These are phyloP conservation scores for Lentinula sp. DNA, from an alignment of 768 basidiomycete species.

Conservation along the genomic window DNA sequence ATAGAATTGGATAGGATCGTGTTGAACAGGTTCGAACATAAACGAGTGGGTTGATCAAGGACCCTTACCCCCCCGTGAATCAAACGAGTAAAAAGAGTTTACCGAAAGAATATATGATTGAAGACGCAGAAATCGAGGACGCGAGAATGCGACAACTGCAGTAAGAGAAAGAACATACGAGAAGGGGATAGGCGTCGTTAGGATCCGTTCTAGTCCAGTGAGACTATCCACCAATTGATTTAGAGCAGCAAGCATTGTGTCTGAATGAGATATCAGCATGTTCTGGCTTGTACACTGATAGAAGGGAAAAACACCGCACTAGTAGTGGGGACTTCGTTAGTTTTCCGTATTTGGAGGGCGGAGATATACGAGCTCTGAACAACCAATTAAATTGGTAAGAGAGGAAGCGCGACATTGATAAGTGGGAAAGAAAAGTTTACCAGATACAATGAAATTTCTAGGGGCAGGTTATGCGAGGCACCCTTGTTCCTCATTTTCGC, in stretches of 20 bases:
- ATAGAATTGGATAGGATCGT: too few species aligned
- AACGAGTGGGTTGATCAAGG: not conserved
- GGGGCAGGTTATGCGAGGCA: conserved; percentile 56
- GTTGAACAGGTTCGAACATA: not conserved
- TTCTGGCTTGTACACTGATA: not conserved
- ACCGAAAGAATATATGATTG: not conserved
- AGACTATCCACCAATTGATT: conserved; percentile 57
- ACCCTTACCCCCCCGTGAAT: not conserved
- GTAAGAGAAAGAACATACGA: conserved; percentile 35
- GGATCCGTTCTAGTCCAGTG: conserved; percentile 65
- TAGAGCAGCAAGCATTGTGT: conserved; percentile 38
- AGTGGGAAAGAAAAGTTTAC: conserved; percentile 25
- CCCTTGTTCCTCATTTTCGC: conserved; percentile 41
- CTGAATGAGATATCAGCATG: conserved; percentile 20
- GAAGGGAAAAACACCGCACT: conserved; percentile 32
- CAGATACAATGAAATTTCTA: conserved; percentile 65
- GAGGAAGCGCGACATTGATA: not conserved
- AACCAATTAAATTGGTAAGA: not conserved
- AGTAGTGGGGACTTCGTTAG: conserved; percentile 52
- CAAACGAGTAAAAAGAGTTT: too few species aligned
- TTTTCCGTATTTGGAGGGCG: conserved; percentile 49
- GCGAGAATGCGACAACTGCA: not conserved
- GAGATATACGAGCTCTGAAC: conserved; percentile 67
- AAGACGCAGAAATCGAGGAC: not conserved
- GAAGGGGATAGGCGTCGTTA: conserved; percentile 74